Evolutionary conservation across 2,329 filamentous ascomycete species (phyloP), one percentile per base, ranked within the genome.

Genomic region (Daldinia sp.): DNA sequence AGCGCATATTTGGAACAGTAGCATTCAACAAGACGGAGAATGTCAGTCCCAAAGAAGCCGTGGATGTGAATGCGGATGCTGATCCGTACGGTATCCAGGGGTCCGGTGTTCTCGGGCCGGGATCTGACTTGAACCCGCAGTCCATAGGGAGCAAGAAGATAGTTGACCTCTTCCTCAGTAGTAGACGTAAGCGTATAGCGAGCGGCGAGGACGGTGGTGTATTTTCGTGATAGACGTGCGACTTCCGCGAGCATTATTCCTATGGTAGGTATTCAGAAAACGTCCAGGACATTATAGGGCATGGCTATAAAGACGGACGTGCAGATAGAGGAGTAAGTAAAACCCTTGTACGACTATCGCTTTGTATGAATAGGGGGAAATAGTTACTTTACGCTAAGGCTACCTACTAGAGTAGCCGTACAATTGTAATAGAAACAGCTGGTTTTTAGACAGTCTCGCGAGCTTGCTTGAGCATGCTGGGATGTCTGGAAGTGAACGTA

Each of bases 81-180:
- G 65, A 75, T 68, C 58, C 74, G 48, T 61, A 76, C 63, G 59
- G 62, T 54, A 55, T 68, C 44, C 48, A 71, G 41, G 68, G 65
- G 20, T 48, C 67, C 9, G 69, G 69, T 56, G 30, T 73, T 33
- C 61, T 73, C 12, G 64, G 72, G 13, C 66, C 63, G 20, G 56
- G 61, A 3, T 65, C 65, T 20, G 66, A 54, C 7, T 4, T 23
- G 2, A 66, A 57, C 10, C n/a, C 77, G 0, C 81, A 83, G 64
- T 75, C 75, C 0, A 75, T 82, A 66, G 83, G 83, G 2, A 85
- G 85, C 71, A 83, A 83, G 74, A 79, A 79, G 46, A 87, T 88
- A 83, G 85, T 88, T 6, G 85, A 88, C 59, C 65, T 84, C 55
- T 88, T 88, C 73, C 77, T 88, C 30, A 86, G 79, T 66, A 86